A percentile compares a stretch with the other conserved stretches of the same genome.
Evolutionary conservation across 768 basidiomycete genomes (phyloP).

Genomic region (Scleroderma citrinum): DNA sequence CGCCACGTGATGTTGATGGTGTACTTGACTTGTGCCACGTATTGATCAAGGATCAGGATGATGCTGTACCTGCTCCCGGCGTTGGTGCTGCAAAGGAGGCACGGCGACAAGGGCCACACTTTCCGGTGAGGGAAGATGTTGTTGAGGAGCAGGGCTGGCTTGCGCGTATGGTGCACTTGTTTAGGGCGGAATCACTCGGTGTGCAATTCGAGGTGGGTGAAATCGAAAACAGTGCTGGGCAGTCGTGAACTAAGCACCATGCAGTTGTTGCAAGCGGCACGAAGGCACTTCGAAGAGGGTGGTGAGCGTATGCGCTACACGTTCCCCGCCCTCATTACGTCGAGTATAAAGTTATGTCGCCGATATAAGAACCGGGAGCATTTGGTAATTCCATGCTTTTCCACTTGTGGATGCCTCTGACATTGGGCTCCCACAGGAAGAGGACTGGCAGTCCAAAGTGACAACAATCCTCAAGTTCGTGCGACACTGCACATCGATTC

Average conservation of each 20-base stretch:
- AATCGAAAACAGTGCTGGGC: background rate
- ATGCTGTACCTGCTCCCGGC: constrained; percentile 36
- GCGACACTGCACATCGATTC: constrained; percentile 87
- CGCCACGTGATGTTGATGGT: constrained; percentile 90
- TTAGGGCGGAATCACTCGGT: constrained; percentile 80
- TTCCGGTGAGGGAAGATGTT: constrained; percentile 78
- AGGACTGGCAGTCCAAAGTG: constrained; percentile 82
- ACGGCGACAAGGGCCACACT: constrained; percentile 54
- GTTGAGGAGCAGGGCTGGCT: constrained; percentile 99
- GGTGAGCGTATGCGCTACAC: constrained; percentile 96
- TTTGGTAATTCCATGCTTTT: constrained; percentile 32
- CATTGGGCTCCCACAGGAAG: constrained; percentile 45
- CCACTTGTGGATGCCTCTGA: background rate
- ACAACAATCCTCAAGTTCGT: constrained; percentile 90
- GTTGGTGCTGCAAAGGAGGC: constrained; percentile 33
- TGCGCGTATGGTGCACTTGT: constrained; percentile 95
- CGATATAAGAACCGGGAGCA: constrained; percentile 84
- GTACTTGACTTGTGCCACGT: constrained; percentile 92
- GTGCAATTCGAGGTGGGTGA: constrained; percentile 80
- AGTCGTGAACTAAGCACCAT: background rate
- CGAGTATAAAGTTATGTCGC: constrained; percentile 87
- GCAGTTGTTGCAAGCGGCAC: constrained; percentile 86
- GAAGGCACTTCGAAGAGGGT: constrained; percentile 84
- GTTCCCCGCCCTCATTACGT: constrained; percentile 92
- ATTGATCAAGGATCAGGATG: constrained; percentile 79